Percentiles rank a stretch among this genome's conserved stretches.
phyloP scores from a whole-genome alignment of 106 monocot species.

The Agapanthus africanus region DNA sequence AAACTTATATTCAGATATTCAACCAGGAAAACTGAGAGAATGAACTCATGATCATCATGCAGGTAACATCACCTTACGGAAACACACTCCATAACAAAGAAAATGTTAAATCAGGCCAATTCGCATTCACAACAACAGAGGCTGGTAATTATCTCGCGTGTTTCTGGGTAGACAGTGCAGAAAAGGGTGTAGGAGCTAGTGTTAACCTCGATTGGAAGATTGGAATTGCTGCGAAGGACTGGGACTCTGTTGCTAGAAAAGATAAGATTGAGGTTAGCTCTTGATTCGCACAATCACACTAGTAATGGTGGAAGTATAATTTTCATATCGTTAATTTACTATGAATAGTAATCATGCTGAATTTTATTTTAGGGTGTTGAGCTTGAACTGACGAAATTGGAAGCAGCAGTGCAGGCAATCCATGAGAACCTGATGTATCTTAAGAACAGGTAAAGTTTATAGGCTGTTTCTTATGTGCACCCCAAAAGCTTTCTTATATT shows the following conservation, averaged over 20 bases:
- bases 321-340: neutral
- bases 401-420: conserved; percentile 61
- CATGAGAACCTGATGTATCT: conserved; percentile 78
- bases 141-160: conserved; percentile 83
- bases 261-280: conserved; percentile 75
- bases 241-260: conserved; percentile 86
- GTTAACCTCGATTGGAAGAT: conserved; percentile 73
- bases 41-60: neutral
- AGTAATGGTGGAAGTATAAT: neutral
- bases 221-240: conserved; percentile 85
- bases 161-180: conserved; percentile 55
- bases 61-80: conserved; percentile 94
- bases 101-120: conserved; percentile 55
- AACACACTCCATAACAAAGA: conserved; percentile 70
- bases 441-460: conserved; percentile 41
- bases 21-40: neutral
- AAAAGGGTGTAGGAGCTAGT: conserved; percentile 37
- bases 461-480: no score
- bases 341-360: neutral
- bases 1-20: neutral
- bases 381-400: conserved; percentile 75
- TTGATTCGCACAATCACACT: conserved; percentile 2
- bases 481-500: no score
- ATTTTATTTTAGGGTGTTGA: conserved; percentile 58
- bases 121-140: conserved; percentile 90